Percentiles rank a stretch among this genome's conserved stretches.
phyloP scores from a whole-genome alignment of 2,329 filamentous ascomycete genomes.

The Chrysosporium queenslandicum region DNA sequence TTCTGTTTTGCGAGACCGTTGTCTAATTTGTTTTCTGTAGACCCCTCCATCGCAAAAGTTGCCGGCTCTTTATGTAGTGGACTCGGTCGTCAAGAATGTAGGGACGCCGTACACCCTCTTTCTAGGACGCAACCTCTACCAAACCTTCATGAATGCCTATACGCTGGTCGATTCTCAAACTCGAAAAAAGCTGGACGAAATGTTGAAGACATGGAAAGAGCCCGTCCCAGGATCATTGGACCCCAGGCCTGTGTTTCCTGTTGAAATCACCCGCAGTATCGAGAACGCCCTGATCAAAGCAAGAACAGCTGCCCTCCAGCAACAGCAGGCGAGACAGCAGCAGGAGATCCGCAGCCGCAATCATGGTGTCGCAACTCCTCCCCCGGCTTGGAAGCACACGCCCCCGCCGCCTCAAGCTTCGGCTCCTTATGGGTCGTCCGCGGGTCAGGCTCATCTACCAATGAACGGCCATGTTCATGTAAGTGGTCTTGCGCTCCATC shows the following conservation, averaged over 20 bases:
- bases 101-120: slow-evolving; percentile 95
- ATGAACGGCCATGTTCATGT: slow-evolving; percentile 26
- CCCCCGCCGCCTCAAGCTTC: slow-evolving; percentile 57
- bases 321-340: slow-evolving; percentile 43
- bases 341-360: slow-evolving; percentile 46
- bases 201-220: slow-evolving; percentile 97
- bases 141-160: slow-evolving; percentile 95
- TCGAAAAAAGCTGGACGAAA: slow-evolving; percentile 86
- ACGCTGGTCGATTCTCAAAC: slow-evolving; percentile 73
- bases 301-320: slow-evolving; percentile 45
- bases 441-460: slow-evolving; percentile 22
- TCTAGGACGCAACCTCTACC: slow-evolving; percentile 80
- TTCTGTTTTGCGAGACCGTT: slow-evolving; percentile 7
- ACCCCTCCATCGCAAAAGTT: slow-evolving; percentile 80
- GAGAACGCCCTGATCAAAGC: slow-evolving; percentile 90
- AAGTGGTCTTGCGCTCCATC: slow-evolving; percentile 10
- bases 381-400: slow-evolving; percentile 54
- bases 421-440: slow-evolving; percentile 32
- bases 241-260: slow-evolving; percentile 80
- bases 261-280: slow-evolving; percentile 78
- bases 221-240: slow-evolving; percentile 90
- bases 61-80: slow-evolving; percentile 91
- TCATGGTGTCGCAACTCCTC: slow-evolving; percentile 44
- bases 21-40: slow-evolving; percentile 45
- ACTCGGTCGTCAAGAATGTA: slow-evolving; percentile 97